Evolutionary conservation across 371 early-diverging fungal genomes (phyloP), one percentile per base, ranked within the genome.

Genomic region (Apophysomyces trapeziformis): DNA sequence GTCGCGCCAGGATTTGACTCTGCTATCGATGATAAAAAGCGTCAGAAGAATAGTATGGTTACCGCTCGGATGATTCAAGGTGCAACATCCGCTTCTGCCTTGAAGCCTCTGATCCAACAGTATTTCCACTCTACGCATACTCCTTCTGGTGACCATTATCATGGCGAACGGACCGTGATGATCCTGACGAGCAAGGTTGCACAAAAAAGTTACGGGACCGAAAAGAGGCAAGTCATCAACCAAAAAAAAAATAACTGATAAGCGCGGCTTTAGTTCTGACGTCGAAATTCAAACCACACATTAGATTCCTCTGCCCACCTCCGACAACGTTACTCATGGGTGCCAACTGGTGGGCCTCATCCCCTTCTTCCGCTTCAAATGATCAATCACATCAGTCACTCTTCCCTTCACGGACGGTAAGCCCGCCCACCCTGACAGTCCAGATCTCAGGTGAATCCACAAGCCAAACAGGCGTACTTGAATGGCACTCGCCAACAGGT

Each of bases 161-260:
- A 50, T 3, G 87, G 87, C 36, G 85, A 86, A 75, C 88, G 88
- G 68, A 83, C 88, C 11, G 81, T 88, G 6, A 78, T 87, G 79
- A 85, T 90, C 16, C 69, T 90, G 64, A 90, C 90, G 32, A 86
- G 90, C 38, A 88, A 88, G 60, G 92, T 91, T 26, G 92, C 90
- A 8, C 92, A 91, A 77, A 91, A 91, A 65, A 89, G 89, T 37
- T 91, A 91, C 59, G 92, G 92, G 18, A 88, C 89, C 32, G 92
- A 91, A 67, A 91, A 91, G 71, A 84, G 91, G 66, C 70, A 73
- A 69, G 32, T 26, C 32, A 59, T 37, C 9, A 36, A 43, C 14
- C 1, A 43, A 43, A 12, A 43, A 45, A 45, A 45, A 45, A 50
- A 50, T 21, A 18, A 50, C 16, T 9, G 54, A 50, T 50, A 50